Evolutionary conservation across 768 basidiomycete genomes (phyloP).

Genomic region (Panellus pusillus): DNA sequence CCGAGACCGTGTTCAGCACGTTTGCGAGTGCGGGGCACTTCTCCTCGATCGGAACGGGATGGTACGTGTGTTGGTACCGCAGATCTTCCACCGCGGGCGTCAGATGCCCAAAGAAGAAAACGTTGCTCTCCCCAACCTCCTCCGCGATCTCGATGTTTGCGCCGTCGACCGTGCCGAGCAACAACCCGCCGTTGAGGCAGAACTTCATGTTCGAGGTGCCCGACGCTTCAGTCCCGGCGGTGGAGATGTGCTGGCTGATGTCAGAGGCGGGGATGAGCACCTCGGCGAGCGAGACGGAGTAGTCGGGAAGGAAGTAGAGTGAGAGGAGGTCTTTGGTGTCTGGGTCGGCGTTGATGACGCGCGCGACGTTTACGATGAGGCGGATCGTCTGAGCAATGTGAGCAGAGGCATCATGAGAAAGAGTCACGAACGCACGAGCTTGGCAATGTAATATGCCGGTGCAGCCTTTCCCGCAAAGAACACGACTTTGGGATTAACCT

Average conservation of each 20-base stretch:
- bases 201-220: conserved; percentile 89
- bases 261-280: conserved; percentile 90
- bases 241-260: conserved; percentile 95
- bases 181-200: conserved; percentile 85
- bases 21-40: conserved; percentile 81
- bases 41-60: conserved; percentile 75
- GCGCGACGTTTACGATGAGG: conserved; percentile 89
- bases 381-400: conserved; percentile 66
- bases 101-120: conserved; percentile 91
- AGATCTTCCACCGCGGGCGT: conserved; percentile 87
- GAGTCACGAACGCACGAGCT: conserved; percentile 52
- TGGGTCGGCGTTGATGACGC: conserved; percentile 77
- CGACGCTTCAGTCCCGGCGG: conserved; percentile 91
- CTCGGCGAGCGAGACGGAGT: conserved; percentile 83
- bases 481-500: conserved; percentile 82
- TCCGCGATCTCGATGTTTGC: conserved; percentile 97
- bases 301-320: conserved; percentile 95
- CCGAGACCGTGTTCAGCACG: conserved; percentile 74
- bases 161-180: conserved; percentile 89
- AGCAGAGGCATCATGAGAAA: neutral
- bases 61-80: conserved; percentile 83
- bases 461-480: conserved; percentile 99
- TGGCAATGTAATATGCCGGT: conserved; percentile 92
- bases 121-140: conserved; percentile 90
- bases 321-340: conserved; percentile 86